Evolutionary conservation across 371 early-diverging fungal species (phyloP), one percentile per base, ranked within the genome.

Genomic region (Lichtheimia ornata): DNA sequence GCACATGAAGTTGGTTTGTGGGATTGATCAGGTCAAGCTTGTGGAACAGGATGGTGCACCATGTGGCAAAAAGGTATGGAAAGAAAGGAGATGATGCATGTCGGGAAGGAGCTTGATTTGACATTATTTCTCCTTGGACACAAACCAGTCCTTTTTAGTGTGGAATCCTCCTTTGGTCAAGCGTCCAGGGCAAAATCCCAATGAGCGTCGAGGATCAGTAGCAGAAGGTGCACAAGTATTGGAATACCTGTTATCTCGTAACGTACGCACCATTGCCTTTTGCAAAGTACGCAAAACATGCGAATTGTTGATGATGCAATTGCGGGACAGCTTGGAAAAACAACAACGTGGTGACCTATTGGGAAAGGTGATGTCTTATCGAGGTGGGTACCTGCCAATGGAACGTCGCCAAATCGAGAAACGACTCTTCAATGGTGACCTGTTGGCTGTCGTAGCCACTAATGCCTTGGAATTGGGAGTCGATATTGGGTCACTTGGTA

Each of bases 391-490:
- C 69, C 71, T 76, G 12, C 66, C 82, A 2, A 68, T 71, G 1
- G 79, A 83, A 44, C 73, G 91, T 20, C 66, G 89, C 22, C 59
- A 63, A 5, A 88, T 89, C 18, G 91, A 91, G 63, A 63, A 60
- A 5, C 66, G 69, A 50, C 60, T 91, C 66, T 87, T 86, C 61
- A 42, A 58, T 14, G 86, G 87, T 9, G 67, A 77, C 13, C 53
- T 86, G 4, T 55, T 76, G 17, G 71, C 76, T 18, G 84, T 91
- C 5, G 74, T 90, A 2, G 79, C 89, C 4, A 91, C 91, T 5
- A 88, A 79, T 50, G 91, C 91, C 0, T 68, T 91, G 28, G 91
- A 91, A 59, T 62, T 91, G 15, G 91, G 91, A 13, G 77, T 91
- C 5, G 89, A 91, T 66, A 84, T 90, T 53, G 91, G 91, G 2